Evolutionary conservation across 2,329 filamentous ascomycete genomes (phyloP).

Genomic region (Ophiostoma pallidulum): DNA sequence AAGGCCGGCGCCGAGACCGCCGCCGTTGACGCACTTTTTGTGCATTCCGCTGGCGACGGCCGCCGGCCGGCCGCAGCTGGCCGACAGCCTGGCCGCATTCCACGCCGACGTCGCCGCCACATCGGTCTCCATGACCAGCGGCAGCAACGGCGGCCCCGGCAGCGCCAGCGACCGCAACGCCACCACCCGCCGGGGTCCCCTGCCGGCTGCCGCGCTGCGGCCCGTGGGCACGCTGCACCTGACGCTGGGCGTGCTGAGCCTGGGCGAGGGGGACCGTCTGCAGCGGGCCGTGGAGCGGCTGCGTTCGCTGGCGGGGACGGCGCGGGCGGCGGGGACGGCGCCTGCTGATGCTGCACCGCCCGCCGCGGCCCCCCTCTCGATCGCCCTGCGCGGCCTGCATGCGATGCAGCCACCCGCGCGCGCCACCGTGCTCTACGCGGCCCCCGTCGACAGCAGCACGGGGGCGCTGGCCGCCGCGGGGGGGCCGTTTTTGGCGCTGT

Average conservation of each 20-base stretch:
- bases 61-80: slow-evolving; percentile 53
- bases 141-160: slow-evolving; percentile 22
- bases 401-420: slow-evolving; percentile 49
- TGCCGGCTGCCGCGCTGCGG: slow-evolving; percentile 60
- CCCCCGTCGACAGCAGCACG: slow-evolving; percentile 42
- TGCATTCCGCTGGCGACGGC: slow-evolving; percentile 61
- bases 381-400: slow-evolving; percentile 46
- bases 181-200: slow-evolving; percentile 13
- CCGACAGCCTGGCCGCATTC: slow-evolving; percentile 53
- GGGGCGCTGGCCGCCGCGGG: slow-evolving; percentile 37
- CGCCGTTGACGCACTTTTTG: slow-evolving; percentile 57
- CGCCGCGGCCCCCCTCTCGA: slow-evolving; percentile 20
- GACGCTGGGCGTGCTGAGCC: slow-evolving; percentile 77
- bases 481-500: slow-evolving; percentile 46
- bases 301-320: slow-evolving; percentile 25
- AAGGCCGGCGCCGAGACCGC: slow-evolving; percentile 7
- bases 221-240: slow-evolving; percentile 75
- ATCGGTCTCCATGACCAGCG: slow-evolving; percentile 14
- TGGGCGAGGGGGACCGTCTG: slow-evolving; percentile 37
- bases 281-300: slow-evolving; percentile 34
- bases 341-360: background rate
- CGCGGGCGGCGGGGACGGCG: too few relatives aligned
- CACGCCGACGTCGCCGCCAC: slow-evolving; percentile 42
- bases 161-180: slow-evolving; percentile 19
- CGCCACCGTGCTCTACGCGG: slow-evolving; percentile 55